Base-by-base conservation (phyloP, 176 grass and related monocot genomes). In the Saccharum officinarum region DNA sequence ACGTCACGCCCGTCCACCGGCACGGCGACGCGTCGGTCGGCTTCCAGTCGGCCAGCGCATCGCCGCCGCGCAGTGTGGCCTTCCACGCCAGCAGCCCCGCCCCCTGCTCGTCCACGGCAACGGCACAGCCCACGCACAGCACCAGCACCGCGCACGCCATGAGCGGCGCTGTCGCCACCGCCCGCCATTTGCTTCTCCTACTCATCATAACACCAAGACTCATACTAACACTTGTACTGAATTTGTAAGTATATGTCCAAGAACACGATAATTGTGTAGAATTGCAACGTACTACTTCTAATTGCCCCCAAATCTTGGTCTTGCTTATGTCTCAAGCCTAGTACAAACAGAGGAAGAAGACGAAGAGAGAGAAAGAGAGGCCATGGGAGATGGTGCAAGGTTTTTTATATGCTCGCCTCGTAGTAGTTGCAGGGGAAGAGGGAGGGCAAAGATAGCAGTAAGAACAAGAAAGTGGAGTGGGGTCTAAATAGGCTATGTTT, bases 1-100 rank as follows among this genome's bases (percentile, higher is more conserved):
- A 97, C 69, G 34, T 1, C 69, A 97, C 78, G 83, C 95, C 92
- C 0, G 81, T 86, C 95, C 95, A 97, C 33, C 78, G 83, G 83
- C 95, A 97, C 6, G 92, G 88, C 25, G 75, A 87, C 14, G 88
- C 65, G 78, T 91, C 86, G 4, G 42, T 45, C 1, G 84, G 20
- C 23, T 87, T 89, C 95, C 95, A 97, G 74, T 94, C 90, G 0
- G 75, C 45, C 33, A 94, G 86, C 8, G 69, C 37, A 6, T 70
- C 72, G 1, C 34, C 54, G 30, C 79, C 77, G 0, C 57, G 73
- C 71, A 89, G 83, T 3, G 86, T 91, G n/a, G 67, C 39, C 92
- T 92, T 97, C 95, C 95, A 97, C 5, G 77, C 83, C 28, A 97
- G 90, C 70, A 97, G 75, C 18, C 90, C 88, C 11, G 72, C 88